Percentiles rank a stretch among this genome's conserved stretches.
Evolutionary conservation across 1,284 basidiomycete genomes (phyloP).

Genomic region (Sporisorium sorghi): DNA sequence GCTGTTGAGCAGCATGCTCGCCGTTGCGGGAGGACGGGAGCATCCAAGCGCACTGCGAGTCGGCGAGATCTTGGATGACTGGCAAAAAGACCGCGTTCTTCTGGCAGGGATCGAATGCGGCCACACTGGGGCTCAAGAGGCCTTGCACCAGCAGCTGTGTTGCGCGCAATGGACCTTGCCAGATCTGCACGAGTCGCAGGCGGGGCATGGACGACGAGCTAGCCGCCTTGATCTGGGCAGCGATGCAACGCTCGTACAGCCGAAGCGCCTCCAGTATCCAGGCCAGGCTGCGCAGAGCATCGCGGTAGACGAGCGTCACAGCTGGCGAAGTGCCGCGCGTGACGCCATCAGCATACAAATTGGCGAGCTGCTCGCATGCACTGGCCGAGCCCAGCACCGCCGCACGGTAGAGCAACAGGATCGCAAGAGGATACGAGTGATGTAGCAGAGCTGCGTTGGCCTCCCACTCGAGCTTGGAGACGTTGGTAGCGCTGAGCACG

Average conservation of each 20-base stretch:
- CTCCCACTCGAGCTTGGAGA: conserved; percentile 53
- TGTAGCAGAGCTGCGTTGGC: conserved; percentile 51
- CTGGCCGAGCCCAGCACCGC: conserved; percentile 41
- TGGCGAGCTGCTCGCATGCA: conserved; percentile 35
- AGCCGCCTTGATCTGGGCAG: conserved; percentile 24
- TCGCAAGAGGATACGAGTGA: conserved; percentile 44
- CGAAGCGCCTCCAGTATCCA: conserved; percentile 45
- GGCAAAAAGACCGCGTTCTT: conserved; percentile 26
- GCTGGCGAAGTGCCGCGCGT: conserved; percentile 37
- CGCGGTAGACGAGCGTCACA: conserved; percentile 50
- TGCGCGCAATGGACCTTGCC: conserved; percentile 23
- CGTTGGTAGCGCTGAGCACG: conserved; percentile 37
- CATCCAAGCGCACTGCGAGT: conserved; percentile 19
- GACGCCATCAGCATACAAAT: conserved; percentile 44
- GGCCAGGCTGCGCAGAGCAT: conserved; percentile 39
- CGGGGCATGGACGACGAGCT: conserved; percentile 10
- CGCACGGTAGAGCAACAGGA: conserved; percentile 50
- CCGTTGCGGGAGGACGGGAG: neutral
- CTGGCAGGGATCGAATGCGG: conserved; percentile 26
- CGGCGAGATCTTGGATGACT: conserved; percentile 17
- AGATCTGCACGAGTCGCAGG: conserved; percentile 19
- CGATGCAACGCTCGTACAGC: conserved; percentile 24
- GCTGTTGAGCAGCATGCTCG: conserved; percentile 3
- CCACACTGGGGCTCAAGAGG: conserved; percentile 17
- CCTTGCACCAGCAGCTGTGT: conserved; percentile 5